These are phyloP conservation scores for Delphinella strobiligena DNA, from an alignment of 2,329 filamentous ascomycete genomes.

Conservation along the genomic window DNA sequence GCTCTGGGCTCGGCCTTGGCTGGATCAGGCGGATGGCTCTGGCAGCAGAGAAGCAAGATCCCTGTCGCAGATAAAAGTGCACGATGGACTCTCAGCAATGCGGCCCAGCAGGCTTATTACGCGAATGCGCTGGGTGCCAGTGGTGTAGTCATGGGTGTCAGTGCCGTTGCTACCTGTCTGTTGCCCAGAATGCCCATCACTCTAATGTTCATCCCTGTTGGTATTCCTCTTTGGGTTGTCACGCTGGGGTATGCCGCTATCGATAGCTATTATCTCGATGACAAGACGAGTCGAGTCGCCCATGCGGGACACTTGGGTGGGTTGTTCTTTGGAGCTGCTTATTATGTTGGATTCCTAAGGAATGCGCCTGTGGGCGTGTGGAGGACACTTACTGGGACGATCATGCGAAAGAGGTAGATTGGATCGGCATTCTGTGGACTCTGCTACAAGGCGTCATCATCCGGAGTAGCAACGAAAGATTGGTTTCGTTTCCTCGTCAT, in stretches of 20 bases:
- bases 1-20: conserved; percentile 16
- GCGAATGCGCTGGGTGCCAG: conserved; percentile 24
- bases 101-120: conserved; percentile 1
- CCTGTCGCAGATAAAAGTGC: neutral
- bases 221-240: conserved; percentile 27
- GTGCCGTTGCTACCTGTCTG: conserved; percentile 26
- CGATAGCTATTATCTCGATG: conserved; percentile 28
- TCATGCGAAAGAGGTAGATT: neutral
- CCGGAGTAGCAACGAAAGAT: no score
- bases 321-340: conserved; percentile 22
- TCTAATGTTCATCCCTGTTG: conserved; percentile 25
- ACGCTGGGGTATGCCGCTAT: conserved; percentile 23
- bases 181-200: conserved; percentile 21
- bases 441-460: no score
- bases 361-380: conserved; percentile 3
- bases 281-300: conserved; percentile 17
- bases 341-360: conserved; percentile 4
- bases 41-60: conserved; percentile 8
- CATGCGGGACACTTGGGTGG: conserved; percentile 37
- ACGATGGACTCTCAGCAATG: neutral
- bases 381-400: neutral
- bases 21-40: conserved; percentile 14
- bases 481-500: no score
- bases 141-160: conserved; percentile 29
- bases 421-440: neutral